Base-by-base conservation (phyloP, 2,329 filamentous ascomycete species). In the Sclerotinia trifoliorum region DNA sequence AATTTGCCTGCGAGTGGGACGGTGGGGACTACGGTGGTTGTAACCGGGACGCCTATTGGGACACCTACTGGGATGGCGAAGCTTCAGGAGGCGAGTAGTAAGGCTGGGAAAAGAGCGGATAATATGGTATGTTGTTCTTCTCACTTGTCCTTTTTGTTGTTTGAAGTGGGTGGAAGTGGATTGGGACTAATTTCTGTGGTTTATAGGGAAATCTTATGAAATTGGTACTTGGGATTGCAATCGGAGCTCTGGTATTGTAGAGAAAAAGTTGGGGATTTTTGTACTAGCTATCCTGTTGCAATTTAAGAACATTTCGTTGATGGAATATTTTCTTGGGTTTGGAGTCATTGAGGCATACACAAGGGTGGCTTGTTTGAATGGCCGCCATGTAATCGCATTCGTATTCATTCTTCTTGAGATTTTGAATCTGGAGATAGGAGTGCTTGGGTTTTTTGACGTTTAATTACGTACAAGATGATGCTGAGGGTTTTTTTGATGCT, bases 1-100 rank as follows among this genome's bases (percentile, higher is more conserved):
- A n/a, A 39, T 39, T 42, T 63, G 29, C 10, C 60, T 24, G n/a
- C 21, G 32, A 51, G 60, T 63, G 60, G 60, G 11, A 63, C 46
- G n/a, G 46, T 17, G 10, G 60, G 60, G n/a, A 63, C 32, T 26
- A 51, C 60, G 5, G 60, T 63, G 32, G 32, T 63, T 52, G 60
- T 63, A 7, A 63, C 60, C 8, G 29, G 24, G 21, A 32, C 32
- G 8, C n/a, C 46, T 24, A 15, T 32, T 35, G 58, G 11, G n/a
- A 62, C 46, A 4, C 26, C 58, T 35, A 57, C 54, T 10, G 55
- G 32, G 2, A 32, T 15, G 21, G 55, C 55, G 8, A 63, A 49
- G 32, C 15, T 46, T 10, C 29, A 63, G 32, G 21, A 51, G 17
- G n/a, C n/a, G 32, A 63, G 32, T 42, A 51, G 60, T 42, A 46